These are phyloP conservation scores for Podaxis rugospora DNA, from an alignment of 768 basidiomycete species.

Conservation along the genomic window DNA sequence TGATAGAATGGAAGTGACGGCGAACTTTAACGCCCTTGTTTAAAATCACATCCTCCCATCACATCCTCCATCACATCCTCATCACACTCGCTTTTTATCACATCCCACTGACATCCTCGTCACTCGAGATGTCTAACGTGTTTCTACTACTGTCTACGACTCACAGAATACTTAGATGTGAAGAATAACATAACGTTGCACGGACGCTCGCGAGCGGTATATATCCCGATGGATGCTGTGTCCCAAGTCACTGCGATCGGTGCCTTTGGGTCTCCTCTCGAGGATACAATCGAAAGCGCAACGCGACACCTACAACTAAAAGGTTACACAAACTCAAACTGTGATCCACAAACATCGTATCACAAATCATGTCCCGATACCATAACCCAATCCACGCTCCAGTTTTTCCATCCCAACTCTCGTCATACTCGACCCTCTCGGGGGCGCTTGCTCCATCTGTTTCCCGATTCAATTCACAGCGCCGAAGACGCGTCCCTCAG, in stretches of 20 bases:
- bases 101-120: not conserved
- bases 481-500: constrained; percentile 6
- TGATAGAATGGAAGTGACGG: not conserved
- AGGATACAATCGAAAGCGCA: not conserved
- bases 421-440: not conserved
- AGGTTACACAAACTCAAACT: not conserved
- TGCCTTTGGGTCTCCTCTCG: not conserved
- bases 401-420: constrained; percentile 5
- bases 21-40: not conserved
- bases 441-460: not conserved
- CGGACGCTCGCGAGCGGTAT: constrained; percentile 2
- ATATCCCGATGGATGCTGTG: constrained; percentile 7
- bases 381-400: constrained; percentile 9
- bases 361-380: not conserved
- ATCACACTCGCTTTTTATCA: constrained; percentile 3
- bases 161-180: constrained; percentile 9
- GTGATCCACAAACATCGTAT: not conserved
- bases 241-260: not conserved
- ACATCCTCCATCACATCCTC: not conserved
- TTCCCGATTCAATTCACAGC: not conserved
- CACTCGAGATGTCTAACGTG: not conserved
- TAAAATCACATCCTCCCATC: constrained; percentile 2
- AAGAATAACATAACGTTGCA: constrained; percentile 8
- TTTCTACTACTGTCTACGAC: not conserved
- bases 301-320: not conserved